phyloP scores from a whole-genome alignment of 169 alveolate genomes.

The Plasmodium gaboni region DNA sequence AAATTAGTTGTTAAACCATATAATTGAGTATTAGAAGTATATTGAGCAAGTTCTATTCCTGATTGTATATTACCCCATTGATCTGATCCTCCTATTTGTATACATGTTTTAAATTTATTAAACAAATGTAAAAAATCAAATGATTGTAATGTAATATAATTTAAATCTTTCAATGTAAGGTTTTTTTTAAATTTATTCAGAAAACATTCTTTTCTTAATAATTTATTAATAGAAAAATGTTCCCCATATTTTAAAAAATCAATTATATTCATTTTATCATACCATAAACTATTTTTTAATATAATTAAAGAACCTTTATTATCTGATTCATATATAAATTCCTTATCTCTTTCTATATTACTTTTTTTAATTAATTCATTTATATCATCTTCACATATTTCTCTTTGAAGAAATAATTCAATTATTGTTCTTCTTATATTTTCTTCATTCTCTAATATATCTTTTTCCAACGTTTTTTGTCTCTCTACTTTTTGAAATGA shows the following conservation, averaged over 20 bases:
- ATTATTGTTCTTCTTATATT: conserved; percentile 5
- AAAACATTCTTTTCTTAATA: conserved; percentile 81
- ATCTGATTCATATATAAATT: conserved; percentile 51
- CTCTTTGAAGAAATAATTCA: conserved; percentile 49
- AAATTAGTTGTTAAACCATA: conserved; percentile 85
- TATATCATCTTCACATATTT: conserved; percentile 1
- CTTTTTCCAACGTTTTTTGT: conserved; percentile 17
- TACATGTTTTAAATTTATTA: conserved; percentile 73
- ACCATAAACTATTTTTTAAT: conserved; percentile 78
- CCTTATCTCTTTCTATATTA: conserved; percentile 16
- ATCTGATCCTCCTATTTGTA: conserved; percentile 90
- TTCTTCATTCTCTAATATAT: conserved; percentile 27
- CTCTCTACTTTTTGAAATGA: conserved; percentile 81
- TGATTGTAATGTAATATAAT: conserved; percentile 88
- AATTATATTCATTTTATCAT: conserved; percentile 72
- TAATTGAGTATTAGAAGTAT: conserved; percentile 22
- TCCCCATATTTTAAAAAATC: conserved; percentile 80
- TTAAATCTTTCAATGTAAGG: conserved; percentile 82
- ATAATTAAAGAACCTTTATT: conserved; percentile 42
- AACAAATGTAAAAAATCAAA: conserved; percentile 83
- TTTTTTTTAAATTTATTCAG: conserved; percentile 50
- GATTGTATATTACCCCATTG: conserved; percentile 90
- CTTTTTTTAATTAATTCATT: conserved; percentile 34
- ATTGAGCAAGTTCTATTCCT: conserved; percentile 84
- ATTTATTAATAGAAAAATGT: conserved; percentile 78